These are phyloP conservation scores for Blastomyces emzantsi DNA, from an alignment of 2,329 filamentous ascomycete species.

Conservation along the genomic window DNA sequence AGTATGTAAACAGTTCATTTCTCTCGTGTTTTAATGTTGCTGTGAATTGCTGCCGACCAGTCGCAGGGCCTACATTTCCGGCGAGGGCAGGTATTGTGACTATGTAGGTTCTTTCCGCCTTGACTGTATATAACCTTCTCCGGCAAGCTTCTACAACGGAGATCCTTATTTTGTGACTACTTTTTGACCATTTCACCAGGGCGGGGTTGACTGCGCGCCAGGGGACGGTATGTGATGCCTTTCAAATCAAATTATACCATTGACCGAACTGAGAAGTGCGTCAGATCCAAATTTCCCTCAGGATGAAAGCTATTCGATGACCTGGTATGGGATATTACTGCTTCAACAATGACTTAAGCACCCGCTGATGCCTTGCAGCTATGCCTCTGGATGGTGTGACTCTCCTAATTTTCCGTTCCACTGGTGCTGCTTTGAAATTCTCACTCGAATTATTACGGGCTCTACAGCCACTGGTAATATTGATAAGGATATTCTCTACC, in stretches of 20 bases:
- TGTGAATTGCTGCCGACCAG: neutral
- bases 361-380: neutral
- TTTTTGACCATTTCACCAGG: neutral
- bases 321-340: neutral
- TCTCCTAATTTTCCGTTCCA: constrained; percentile 8
- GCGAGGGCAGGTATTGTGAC: constrained; percentile 1
- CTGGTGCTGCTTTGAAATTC: constrained; percentile 10
- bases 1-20: neutral
- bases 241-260: neutral
- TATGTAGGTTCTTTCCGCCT: neutral
- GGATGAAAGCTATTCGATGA: neutral
- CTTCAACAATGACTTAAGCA: neutral
- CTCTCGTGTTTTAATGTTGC: neutral
- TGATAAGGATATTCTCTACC: constrained; percentile 10
- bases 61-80: constrained; percentile 3
- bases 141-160: neutral
- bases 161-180: neutral
- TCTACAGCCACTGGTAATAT: neutral
- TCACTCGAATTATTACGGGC: constrained; percentile 3
- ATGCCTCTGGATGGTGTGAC: neutral
- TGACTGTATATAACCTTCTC: too few species aligned
- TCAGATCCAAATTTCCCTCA: neutral
- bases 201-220: neutral
- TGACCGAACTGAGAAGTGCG: neutral
- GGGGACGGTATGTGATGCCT: neutral